Conservation (phyloP, 176 grass and related monocot genomes). For the Pontederia paniculata region DNA sequence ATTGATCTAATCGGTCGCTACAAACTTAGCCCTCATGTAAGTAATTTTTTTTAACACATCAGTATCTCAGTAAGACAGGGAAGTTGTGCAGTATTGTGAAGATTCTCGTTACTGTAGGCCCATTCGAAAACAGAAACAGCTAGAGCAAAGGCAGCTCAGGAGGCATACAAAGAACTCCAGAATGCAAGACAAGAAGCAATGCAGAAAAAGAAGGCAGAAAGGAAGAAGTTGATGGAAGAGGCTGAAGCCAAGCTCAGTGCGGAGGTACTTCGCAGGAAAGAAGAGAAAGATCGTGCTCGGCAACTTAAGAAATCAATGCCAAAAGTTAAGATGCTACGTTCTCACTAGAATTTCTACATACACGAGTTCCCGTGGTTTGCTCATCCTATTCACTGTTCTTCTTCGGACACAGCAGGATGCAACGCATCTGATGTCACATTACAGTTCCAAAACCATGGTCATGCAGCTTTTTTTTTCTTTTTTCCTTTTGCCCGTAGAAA, state of each 20-base stretch:
- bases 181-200: constrained; percentile 58
- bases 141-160: constrained; percentile 68
- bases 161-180: constrained; percentile 76
- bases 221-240: constrained; percentile 72
- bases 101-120: constrained; percentile 21
- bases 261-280: constrained; percentile 66
- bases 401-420: too few species aligned
- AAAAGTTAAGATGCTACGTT: constrained; percentile 88
- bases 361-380: not conserved
- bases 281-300: constrained; percentile 68
- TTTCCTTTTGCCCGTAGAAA: too few species aligned
- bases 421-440: too few species aligned
- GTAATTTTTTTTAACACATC: not conserved
- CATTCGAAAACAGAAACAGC: constrained; percentile 64
- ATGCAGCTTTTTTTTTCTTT: too few species aligned
- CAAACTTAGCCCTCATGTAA: constrained; percentile 75
- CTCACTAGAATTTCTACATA: not conserved
- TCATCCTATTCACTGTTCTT: too few species aligned
- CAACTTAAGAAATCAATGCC: constrained; percentile 74
- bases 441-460: too few species aligned
- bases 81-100: not conserved
- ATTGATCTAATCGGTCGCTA: constrained; percentile 87
- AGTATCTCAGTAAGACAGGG: not conserved
- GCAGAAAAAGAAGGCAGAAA: constrained; percentile 72
- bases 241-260: constrained; percentile 62